These are phyloP conservation scores for Stentor coeruleus DNA, from an alignment of 73 alveolate species.

Conservation along the genomic window DNA sequence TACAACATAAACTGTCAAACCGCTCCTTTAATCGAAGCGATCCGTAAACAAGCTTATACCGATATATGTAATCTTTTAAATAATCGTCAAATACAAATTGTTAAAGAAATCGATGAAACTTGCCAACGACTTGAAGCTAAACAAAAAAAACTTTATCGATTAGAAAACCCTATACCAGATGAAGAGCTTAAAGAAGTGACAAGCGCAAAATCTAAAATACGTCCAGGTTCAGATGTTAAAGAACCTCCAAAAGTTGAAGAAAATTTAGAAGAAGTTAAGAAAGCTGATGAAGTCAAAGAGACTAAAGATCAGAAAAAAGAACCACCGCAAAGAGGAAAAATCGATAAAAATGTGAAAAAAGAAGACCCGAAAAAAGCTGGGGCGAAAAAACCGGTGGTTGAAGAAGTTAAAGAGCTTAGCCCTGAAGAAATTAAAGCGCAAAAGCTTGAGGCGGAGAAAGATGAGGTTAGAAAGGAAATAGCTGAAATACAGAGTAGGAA, in stretches of 20 bases:
- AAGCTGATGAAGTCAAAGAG: neutral
- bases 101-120: neutral
- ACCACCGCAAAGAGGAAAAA: neutral
- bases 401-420: neutral
- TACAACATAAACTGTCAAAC: constrained; percentile 3
- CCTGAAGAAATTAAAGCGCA: neutral
- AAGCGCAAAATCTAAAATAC: neutral
- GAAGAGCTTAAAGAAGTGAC: neutral
- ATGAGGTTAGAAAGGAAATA: neutral
- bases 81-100: neutral
- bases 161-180: neutral
- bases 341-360: neutral
- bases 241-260: neutral
- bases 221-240: neutral
- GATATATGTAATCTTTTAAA: neutral
- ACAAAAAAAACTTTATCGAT: neutral
- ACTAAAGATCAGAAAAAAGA: neutral
- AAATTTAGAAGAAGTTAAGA: neutral
- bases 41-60: neutral
- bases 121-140: neutral
- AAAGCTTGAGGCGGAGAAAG: neutral
- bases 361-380: constrained; percentile 1
- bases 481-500: neutral
- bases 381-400: constrained; percentile 8
- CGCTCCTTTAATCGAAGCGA: neutral